Conservation (phyloP, 1,139 yeast genomes). For the Yamadazyma atmosphaerica region DNA sequence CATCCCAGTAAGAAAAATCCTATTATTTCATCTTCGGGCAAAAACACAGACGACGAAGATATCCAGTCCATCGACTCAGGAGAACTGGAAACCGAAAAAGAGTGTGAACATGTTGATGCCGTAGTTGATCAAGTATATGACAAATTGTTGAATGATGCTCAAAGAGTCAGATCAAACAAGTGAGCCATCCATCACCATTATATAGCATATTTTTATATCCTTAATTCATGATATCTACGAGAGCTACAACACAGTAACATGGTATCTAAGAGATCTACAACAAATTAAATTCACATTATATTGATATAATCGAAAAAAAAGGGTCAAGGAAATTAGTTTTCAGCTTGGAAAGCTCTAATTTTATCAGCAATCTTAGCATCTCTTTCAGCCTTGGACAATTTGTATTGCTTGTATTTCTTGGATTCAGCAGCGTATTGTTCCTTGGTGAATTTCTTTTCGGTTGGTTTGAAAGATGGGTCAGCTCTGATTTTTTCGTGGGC, state of each 20-base stretch:
- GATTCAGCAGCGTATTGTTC: constrained; percentile 98
- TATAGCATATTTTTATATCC: too few relatives aligned
- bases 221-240: too few relatives aligned
- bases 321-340: constrained; percentile 48
- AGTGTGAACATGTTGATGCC: constrained; percentile 29
- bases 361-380: constrained; percentile 84
- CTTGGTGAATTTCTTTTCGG: constrained; percentile 93
- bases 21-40: too few relatives aligned
- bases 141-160: constrained; percentile 64
- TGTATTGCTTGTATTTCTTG: constrained; percentile 85
- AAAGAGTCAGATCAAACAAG: constrained; percentile 55
- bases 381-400: constrained; percentile 92
- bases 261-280: too few relatives aligned
- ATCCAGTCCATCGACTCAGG: constrained; percentile 32
- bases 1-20: too few relatives aligned
- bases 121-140: constrained; percentile 70
- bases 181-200: not conserved
- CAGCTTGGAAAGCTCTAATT: constrained; percentile 81
- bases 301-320: too few relatives aligned
- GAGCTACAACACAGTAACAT: too few relatives aligned
- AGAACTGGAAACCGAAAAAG: constrained; percentile 9
- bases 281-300: too few relatives aligned
- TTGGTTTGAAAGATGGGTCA: constrained; percentile 89
- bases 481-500: constrained; percentile 97
- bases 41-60: not conserved